phyloP scores from a whole-genome alignment of 176 grass and related monocot genomes.

The Microstegium vimineum region DNA sequence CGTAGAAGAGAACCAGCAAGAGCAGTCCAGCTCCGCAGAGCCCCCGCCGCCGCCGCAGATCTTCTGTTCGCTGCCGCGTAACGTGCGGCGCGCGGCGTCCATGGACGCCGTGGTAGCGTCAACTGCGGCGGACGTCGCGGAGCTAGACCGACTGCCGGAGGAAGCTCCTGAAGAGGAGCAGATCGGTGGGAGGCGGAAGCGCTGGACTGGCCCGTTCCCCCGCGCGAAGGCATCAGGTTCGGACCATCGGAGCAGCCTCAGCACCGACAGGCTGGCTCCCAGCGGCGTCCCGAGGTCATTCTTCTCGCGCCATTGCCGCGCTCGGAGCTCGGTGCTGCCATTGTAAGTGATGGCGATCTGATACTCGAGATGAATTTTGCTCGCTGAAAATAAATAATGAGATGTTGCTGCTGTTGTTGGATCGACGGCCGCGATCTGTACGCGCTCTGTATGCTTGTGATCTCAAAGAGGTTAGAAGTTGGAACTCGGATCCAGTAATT shows the following conservation, averaged over 20 bases:
- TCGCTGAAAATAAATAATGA: neutral
- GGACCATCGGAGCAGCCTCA: neutral
- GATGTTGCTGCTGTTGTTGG: neutral
- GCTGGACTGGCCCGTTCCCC: slow-evolving; percentile 2
- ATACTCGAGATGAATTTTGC: slow-evolving; percentile 29
- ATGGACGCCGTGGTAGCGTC: slow-evolving; percentile 45
- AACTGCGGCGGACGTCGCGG: neutral
- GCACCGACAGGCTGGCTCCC: slow-evolving; percentile 24
- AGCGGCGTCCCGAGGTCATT: slow-evolving; percentile 39
- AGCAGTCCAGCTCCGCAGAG: neutral
- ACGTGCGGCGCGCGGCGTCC: slow-evolving; percentile 58
- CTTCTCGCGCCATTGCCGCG: slow-evolving; percentile 60
- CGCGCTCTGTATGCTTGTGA: slow-evolving; percentile 9
- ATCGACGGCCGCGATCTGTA: neutral
- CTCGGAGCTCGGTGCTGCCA: slow-evolving; percentile 62
- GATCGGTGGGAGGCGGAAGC: slow-evolving; percentile 18
- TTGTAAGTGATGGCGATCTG: slow-evolving; percentile 41
- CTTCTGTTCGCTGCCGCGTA: neutral
- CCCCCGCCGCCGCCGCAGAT: neutral
- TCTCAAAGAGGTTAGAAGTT: slow-evolving; percentile 35
- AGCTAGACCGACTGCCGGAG: slow-evolving; percentile 29
- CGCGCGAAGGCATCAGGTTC: slow-evolving; percentile 15
- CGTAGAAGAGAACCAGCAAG: neutral
- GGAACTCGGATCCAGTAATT: neutral
- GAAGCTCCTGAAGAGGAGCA: slow-evolving; percentile 37